phyloP scores from a whole-genome alignment of 805 yeast species.

The Yamadazyma sp. region DNA sequence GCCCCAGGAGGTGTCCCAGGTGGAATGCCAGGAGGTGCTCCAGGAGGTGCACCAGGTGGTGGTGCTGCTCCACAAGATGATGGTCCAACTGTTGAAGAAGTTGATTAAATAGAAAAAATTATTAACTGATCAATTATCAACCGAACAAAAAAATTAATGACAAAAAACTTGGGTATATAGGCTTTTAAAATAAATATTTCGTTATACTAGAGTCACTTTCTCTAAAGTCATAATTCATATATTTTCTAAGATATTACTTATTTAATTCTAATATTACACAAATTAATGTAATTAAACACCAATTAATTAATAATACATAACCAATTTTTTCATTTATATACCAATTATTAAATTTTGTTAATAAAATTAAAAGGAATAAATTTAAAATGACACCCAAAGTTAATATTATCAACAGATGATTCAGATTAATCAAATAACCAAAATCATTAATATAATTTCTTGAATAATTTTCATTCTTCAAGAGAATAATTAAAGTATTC shows the following conservation, averaged over 20 bases:
- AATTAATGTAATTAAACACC: constrained; percentile 25
- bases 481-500: constrained; percentile 48
- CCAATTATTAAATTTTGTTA: constrained; percentile 27
- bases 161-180: no score
- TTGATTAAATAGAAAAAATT: constrained; percentile 7
- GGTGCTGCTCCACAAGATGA: constrained; percentile 25
- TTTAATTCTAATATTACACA: constrained; percentile 23
- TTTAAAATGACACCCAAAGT: constrained; percentile 20
- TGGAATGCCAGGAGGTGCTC: constrained; percentile 33
- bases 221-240: no score
- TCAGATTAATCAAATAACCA: constrained; percentile 17
- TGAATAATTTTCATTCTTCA: constrained; percentile 9
- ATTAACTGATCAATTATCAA: neutral
- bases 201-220: no score
- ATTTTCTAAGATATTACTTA: no score
- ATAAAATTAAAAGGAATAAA: constrained; percentile 17
- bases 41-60: constrained; percentile 32
- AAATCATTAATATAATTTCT: constrained; percentile 4
- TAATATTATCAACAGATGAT: constrained; percentile 21
- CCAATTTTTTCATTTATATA: constrained; percentile 34
- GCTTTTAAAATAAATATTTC: no score
- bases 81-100: constrained; percentile 19
- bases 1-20: constrained; percentile 31
- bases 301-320: constrained; percentile 23
- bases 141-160: no score